Evolutionary conservation across 2,329 filamentous ascomycete genomes (phyloP).

Genomic region (Calonectria fujianensis): DNA sequence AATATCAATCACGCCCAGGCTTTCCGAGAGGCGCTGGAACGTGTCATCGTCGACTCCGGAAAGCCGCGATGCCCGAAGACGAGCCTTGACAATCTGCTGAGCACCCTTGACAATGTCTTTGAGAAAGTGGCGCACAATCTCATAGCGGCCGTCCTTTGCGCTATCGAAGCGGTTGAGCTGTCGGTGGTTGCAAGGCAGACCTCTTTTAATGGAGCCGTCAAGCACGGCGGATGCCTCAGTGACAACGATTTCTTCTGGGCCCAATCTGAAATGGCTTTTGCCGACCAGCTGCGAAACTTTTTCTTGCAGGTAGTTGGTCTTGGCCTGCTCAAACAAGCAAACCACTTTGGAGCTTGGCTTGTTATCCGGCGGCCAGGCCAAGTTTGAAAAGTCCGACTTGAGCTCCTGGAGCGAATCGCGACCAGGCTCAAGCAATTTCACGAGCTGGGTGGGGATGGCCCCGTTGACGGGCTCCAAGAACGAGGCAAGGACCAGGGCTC

Average conservation of each 20-base stretch:
- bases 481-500: slow-evolving; percentile 31
- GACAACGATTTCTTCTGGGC: slow-evolving; percentile 38
- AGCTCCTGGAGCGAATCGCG: slow-evolving; percentile 36
- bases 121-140: slow-evolving; percentile 22
- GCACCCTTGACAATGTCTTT: slow-evolving; percentile 37
- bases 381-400: slow-evolving; percentile 31
- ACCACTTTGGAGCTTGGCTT: slow-evolving; percentile 32
- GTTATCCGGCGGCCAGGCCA: slow-evolving; percentile 29
- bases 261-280: slow-evolving; percentile 36
- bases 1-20: slow-evolving; percentile 31
- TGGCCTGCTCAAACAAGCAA: slow-evolving; percentile 34
- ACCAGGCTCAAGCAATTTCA: slow-evolving; percentile 31
- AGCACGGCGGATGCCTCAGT: slow-evolving; percentile 30
- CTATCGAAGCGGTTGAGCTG: slow-evolving; percentile 38
- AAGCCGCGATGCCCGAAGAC: slow-evolving; percentile 33
- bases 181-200: slow-evolving; percentile 34
- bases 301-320: slow-evolving; percentile 37
- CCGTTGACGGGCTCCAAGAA: slow-evolving; percentile 34
- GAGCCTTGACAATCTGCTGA: slow-evolving; percentile 31
- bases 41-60: slow-evolving; percentile 35
- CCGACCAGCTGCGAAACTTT: slow-evolving; percentile 28
- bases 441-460: slow-evolving; percentile 36
- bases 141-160: slow-evolving; percentile 35
- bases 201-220: slow-evolving; percentile 24
- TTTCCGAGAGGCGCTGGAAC: slow-evolving; percentile 34